Conservation (phyloP, 345 rosid species). For the Corchorus capsularis region DNA sequence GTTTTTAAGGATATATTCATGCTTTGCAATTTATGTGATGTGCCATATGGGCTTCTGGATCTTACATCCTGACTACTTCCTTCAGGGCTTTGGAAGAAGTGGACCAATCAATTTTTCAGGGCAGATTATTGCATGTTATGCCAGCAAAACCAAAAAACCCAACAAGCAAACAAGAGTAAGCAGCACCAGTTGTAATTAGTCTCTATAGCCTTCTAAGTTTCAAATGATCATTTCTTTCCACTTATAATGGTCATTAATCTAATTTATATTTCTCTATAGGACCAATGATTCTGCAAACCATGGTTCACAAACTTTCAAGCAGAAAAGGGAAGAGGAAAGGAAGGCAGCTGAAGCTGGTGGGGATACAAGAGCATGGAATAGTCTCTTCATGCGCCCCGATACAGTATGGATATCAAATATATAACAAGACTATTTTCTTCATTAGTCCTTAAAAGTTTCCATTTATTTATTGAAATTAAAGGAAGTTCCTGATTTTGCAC, state of each 20-base stretch:
- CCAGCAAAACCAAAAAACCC: constrained; percentile 58
- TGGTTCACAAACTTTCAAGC: constrained; percentile 69
- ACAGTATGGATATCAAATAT: constrained; percentile 52
- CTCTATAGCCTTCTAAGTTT: constrained; percentile 14
- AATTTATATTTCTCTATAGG: constrained; percentile 32
- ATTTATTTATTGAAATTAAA: background rate
- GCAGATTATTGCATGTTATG: constrained; percentile 86
- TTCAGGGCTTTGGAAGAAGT: constrained; percentile 75
- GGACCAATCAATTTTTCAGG: constrained; percentile 86
- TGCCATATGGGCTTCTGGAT: constrained; percentile 4
- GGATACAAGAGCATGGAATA: constrained; percentile 90
- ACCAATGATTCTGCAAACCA: constrained; percentile 30
- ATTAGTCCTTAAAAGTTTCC: background rate
- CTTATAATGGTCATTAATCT: constrained; percentile 16
- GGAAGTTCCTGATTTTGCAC: background rate
- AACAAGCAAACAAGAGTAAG: constrained; percentile 62
- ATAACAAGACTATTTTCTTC: background rate
- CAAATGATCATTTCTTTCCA: constrained; percentile 5
- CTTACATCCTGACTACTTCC: constrained; percentile 16
- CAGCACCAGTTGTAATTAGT: constrained; percentile 4
- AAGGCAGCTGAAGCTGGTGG: constrained; percentile 93
- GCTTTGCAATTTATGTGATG: background rate
- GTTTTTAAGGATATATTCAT: background rate
- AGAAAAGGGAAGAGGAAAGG: constrained; percentile 72
- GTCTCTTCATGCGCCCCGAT: constrained; percentile 88